Evolutionary conservation across 352 stramenopile species (phyloP), one percentile per base, ranked within the genome.

Genomic region (Phytopythium ostracodes): DNA sequence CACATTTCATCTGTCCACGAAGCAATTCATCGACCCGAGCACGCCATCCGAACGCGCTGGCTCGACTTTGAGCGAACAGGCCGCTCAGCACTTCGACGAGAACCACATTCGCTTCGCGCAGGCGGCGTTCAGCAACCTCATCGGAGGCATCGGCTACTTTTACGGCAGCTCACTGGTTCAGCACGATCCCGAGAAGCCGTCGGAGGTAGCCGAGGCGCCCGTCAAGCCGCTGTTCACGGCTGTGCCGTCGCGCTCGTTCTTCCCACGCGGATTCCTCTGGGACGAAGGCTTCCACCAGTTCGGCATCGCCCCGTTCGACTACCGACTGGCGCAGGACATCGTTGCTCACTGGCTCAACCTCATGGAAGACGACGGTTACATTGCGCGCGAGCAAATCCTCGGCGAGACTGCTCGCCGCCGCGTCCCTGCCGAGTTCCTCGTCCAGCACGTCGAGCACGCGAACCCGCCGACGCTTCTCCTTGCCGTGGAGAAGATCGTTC

Each of bases 221-320:
- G 57, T 66, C 6, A 82, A 76, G 61, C 63, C 83, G 15, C 75
- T 98, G 33, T 96, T 96, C 62, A 96, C 94, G 10, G 89, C 80
- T 7, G 84, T 97, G 12, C 94, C 94, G n/a, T 97, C 89, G 22
- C 77, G 94, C 12, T 97, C 89, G 40, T 97, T 98, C 68, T 98
- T 98, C 65, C 94, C 94, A 14, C 77, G 94, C 24, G 94, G 94
- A 0, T 98, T 98, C 52, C 53, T 98, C 1, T 98, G 94, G 94
- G 94, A 98, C 61, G 94, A 98, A 87, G 92, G 94, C 17, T 98
- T 98, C 67, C 94, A 98, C 63, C 87, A 97, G 71, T 71, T 98
- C 18, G 73, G 96, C 4, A 76, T 98, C 43, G 70, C 64, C 4
- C 60, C 75, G 3, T 98, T 94, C 64, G 87, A 98, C 64, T 56